Evolutionary conservation across 768 basidiomycete species (phyloP).

Genomic region (Hericium rajendrae): DNA sequence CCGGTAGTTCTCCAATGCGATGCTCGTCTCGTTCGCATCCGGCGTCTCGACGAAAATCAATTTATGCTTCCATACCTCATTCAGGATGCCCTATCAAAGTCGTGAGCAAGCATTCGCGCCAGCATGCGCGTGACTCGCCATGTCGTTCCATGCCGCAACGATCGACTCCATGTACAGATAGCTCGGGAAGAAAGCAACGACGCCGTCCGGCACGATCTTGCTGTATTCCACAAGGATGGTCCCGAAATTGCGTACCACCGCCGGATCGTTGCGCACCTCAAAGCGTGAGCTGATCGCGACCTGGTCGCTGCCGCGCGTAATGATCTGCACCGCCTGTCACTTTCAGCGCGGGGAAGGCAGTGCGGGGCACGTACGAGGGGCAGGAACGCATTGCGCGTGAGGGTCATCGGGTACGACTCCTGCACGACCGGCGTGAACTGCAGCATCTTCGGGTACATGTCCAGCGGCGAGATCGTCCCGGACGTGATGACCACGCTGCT

Average conservation of each 20-base stretch:
- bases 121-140: constrained; percentile 52
- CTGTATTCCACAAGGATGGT: constrained; percentile 97
- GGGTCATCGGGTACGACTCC: constrained; percentile 96
- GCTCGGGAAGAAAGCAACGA: constrained; percentile 98
- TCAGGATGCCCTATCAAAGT: constrained; percentile 75
- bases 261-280: constrained; percentile 97
- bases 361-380: constrained; percentile 56
- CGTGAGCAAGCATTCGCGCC: too few relatives aligned
- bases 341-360: neutral
- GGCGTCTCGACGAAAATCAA: constrained; percentile 99
- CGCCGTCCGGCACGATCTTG: constrained; percentile 95
- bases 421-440: constrained; percentile 95
- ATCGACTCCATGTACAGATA: constrained; percentile 99
- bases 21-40: constrained; percentile 97
- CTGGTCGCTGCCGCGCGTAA: constrained; percentile 96
- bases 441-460: constrained; percentile 99
- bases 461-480: constrained; percentile 94
- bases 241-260: constrained; percentile 97
- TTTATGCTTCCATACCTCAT: constrained; percentile 99
- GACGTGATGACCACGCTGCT: constrained; percentile 98
- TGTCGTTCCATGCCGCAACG: constrained; percentile 99
- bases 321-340: constrained; percentile 48
- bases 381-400: constrained; percentile 91
- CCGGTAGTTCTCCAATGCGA: constrained; percentile 94
- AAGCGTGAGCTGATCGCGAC: constrained; percentile 97